Conservation (phyloP, 345 rosid genomes). For the Rubroshorea leprosula region DNA sequence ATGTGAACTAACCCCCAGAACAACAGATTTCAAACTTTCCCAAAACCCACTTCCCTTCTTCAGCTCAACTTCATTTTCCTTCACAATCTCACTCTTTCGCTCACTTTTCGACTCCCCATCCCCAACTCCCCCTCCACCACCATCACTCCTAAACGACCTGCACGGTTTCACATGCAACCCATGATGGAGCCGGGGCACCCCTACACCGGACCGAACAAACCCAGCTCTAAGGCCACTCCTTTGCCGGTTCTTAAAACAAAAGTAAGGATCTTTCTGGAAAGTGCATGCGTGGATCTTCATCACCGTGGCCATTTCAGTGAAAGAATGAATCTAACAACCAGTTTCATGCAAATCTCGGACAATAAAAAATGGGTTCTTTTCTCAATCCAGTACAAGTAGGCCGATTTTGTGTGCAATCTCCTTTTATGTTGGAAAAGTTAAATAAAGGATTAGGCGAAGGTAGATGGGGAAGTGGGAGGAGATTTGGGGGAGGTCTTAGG, state of each 20-base stretch:
- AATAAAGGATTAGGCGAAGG: neutral
- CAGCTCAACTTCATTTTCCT: conserved; percentile 30
- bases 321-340: neutral
- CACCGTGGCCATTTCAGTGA: conserved; percentile 41
- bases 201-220: conserved; percentile 25
- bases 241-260: conserved; percentile 25
- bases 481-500: neutral
- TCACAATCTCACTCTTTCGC: conserved; percentile 26
- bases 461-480: neutral
- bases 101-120: conserved; percentile 29
- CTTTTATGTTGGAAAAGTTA: neutral
- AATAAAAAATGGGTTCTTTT: neutral
- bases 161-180: conserved; percentile 29
- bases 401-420: neutral
- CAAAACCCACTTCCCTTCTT: conserved; percentile 39
- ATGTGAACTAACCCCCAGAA: conserved; percentile 30
- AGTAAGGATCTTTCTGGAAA: conserved; percentile 29
- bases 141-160: conserved; percentile 50
- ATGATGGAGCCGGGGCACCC: conserved; percentile 12
- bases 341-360: too few relatives aligned
- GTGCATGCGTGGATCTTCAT: conserved; percentile 51
- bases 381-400: too few relatives aligned
- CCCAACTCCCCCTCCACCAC: conserved; percentile 37
- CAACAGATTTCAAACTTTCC: conserved; percentile 32
- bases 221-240: conserved; percentile 30